Conservation (phyloP, 331 rosid genomes). For the Prunus yedoensis region DNA sequence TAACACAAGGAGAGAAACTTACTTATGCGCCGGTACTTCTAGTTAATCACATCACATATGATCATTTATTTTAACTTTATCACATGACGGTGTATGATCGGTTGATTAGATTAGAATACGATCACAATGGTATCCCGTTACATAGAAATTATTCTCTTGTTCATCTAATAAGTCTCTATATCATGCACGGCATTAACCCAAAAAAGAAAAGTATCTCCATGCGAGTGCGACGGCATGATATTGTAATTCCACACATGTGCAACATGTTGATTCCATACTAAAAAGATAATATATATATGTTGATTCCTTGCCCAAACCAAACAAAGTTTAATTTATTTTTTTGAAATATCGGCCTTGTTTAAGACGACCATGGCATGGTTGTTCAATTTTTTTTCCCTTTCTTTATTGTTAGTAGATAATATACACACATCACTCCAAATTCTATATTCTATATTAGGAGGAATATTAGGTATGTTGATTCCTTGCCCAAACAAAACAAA, state of each 20-base stretch:
- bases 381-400: not conserved
- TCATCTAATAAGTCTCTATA: not conserved
- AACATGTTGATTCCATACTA: too few species aligned
- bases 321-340: not conserved
- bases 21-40: too few species aligned
- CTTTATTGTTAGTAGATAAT: not conserved
- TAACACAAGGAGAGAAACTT: too few species aligned
- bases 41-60: too few species aligned
- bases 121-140: too few species aligned
- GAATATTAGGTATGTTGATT: not conserved
- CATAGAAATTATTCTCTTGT: not conserved
- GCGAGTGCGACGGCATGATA: not conserved
- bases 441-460: too few species aligned
- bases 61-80: too few species aligned
- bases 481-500: not conserved
- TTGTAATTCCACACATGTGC: not conserved
- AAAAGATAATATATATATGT: not conserved
- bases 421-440: too few species aligned
- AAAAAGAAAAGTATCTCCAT: not conserved
- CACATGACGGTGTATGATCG: too few species aligned
- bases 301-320: not conserved
- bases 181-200: not conserved
- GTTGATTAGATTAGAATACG: too few species aligned
- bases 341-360: not conserved
- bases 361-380: not conserved